phyloP scores from a whole-genome alignment of 2,329 filamentous ascomycete genomes.

The Ambrosiella beaveri region DNA sequence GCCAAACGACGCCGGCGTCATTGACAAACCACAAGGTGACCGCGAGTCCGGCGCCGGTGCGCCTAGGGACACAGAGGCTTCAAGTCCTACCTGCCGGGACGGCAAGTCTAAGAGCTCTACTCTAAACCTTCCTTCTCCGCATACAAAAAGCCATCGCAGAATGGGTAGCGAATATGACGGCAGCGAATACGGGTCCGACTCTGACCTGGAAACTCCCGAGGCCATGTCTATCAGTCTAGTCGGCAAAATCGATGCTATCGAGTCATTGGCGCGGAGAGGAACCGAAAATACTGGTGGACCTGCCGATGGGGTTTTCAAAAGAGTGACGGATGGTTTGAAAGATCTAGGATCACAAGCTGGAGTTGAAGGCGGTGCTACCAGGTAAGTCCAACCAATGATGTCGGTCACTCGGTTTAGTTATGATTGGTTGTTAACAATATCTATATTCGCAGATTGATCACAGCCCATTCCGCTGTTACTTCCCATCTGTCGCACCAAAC shows the following conservation, averaged over 20 bases:
- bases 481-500: slow-evolving; percentile 62
- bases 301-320: slow-evolving; percentile 47
- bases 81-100: slow-evolving; percentile 13
- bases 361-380: slow-evolving; percentile 54
- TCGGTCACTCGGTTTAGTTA: not conserved
- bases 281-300: slow-evolving; percentile 49
- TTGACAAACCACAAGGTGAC: slow-evolving; percentile 23
- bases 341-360: slow-evolving; percentile 57
- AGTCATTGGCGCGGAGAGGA: slow-evolving; percentile 48
- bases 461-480: slow-evolving; percentile 55
- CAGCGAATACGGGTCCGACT: slow-evolving; percentile 57
- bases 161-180: slow-evolving; percentile 48
- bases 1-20: slow-evolving; percentile 23
- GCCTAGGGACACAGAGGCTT: slow-evolving; percentile 1
- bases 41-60: not conserved
- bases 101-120: slow-evolving; percentile 22
- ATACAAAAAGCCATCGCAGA: slow-evolving; percentile 31
- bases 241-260: slow-evolving; percentile 53
- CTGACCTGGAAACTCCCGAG: slow-evolving; percentile 50
- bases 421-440: not conserved
- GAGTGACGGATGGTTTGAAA: slow-evolving; percentile 51
- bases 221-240: slow-evolving; percentile 46
- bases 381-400: slow-evolving; percentile 28
- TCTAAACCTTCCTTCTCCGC: slow-evolving; percentile 28
- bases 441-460: slow-evolving; percentile 43